These are phyloP conservation scores for Deuterostichococcus epilithicus DNA, from an alignment of 139 green algal genomes.

Conservation along the genomic window DNA sequence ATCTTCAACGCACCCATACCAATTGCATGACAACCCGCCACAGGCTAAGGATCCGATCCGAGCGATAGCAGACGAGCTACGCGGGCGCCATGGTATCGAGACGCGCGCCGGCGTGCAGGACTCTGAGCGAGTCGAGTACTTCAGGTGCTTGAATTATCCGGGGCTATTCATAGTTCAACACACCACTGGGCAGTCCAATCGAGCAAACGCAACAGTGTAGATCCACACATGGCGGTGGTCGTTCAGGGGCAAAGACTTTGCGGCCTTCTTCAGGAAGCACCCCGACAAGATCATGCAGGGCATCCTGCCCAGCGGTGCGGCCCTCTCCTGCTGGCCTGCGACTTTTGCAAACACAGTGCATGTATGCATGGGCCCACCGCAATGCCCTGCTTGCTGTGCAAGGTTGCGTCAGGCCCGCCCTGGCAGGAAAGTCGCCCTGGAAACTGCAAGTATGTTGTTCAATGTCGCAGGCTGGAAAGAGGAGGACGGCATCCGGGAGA, in stretches of 20 bases:
- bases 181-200: too few species aligned
- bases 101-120: conserved; percentile 26
- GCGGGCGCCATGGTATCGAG: conserved; percentile 40
- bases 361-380: too few species aligned
- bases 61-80: conserved; percentile 27
- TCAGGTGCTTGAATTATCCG: too few species aligned
- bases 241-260: conserved; percentile 27
- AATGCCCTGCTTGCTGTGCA: too few species aligned
- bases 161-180: too few species aligned
- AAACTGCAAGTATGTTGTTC: background rate
- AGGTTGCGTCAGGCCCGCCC: too few species aligned
- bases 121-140: conserved; percentile 45
- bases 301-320: background rate
- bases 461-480: conserved; percentile 3
- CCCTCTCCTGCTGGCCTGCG: background rate
- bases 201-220: too few species aligned
- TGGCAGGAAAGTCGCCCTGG: background rate
- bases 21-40: background rate
- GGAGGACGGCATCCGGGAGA: conserved; percentile 26
- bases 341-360: background rate
- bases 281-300: conserved; percentile 9
- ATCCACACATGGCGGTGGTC: conserved; percentile 42
- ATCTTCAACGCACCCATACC: conserved; percentile 3
- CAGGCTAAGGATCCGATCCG: conserved; percentile 9
- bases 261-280: conserved; percentile 25